Base-by-base conservation (phyloP, 371 early-diverging fungal species). In the Entomophthora muscae region DNA sequence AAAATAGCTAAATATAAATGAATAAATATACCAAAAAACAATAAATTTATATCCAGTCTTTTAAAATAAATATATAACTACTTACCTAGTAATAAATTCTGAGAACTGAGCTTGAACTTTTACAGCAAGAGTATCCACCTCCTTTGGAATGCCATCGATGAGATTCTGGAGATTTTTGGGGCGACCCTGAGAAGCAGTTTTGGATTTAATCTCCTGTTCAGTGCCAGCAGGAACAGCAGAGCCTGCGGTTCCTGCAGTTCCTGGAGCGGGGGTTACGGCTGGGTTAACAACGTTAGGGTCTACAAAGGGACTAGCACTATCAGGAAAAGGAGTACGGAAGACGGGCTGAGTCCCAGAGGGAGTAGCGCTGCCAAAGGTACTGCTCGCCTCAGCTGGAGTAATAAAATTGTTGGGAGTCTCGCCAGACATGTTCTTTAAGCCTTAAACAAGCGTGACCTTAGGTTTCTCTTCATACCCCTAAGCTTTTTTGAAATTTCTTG, bases 141-240 rank as follows among this genome's bases (percentile, higher is more conserved):
- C 56, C 28, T 55, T 55, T 55, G 56, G 56, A 55, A 55, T 55
- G 10, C 28, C 56, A 13, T 27, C 28, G 24, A 55, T 24, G 12
- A 55, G 28, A 55, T 27, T 27, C n/a, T 55, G 22, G n/a, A 55
- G 56, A 55, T 55, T 55, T 55, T 26, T 55, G 28, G 56, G 56
- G 3, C 56, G 22, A 13, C 56, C 56, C 28, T 55, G 24, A 22
- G 24, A 22, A 55, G 56, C 56, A 55, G n/a, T n/a, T 26, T 55
- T 55, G 12, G 56, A 55, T 26, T 55, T 55, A 10, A 42, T 42
- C 42, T 5, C 42, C 17, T 42, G 42, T n/a, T n/a, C n/a, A n/a
- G n/a, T n/a, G n/a, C n/a, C n/a, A n/a, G n/a, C n/a, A n/a, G n/a
- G n/a, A n/a, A n/a, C n/a, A n/a, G n/a, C n/a, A n/a, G n/a, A n/a